These are phyloP conservation scores for Sanguinoderma infundibulare DNA, from an alignment of 1,284 basidiomycete species.

Conservation along the genomic window DNA sequence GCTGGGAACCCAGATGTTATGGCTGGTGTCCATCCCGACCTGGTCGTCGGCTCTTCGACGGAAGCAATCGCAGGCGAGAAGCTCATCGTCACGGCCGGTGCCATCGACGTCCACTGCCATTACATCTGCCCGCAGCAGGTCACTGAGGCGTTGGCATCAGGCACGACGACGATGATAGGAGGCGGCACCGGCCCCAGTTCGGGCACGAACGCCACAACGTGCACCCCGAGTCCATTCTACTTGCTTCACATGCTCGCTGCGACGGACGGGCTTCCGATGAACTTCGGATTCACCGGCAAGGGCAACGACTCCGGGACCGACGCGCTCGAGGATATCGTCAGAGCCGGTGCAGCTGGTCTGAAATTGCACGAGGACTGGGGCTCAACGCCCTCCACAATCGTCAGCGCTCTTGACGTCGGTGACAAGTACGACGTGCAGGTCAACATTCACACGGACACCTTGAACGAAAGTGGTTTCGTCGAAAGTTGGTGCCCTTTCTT, in stretches of 20 bases:
- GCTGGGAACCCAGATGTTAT: constrained; percentile 97
- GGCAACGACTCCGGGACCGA: constrained; percentile 87
- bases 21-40: constrained; percentile 75
- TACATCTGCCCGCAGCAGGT: constrained; percentile 96
- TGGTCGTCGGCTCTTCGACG: constrained; percentile 87
- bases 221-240: constrained; percentile 89
- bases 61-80: constrained; percentile 97
- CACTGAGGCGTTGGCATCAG: constrained; percentile 68
- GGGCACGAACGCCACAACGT: constrained; percentile 93
- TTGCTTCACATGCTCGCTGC: constrained; percentile 89
- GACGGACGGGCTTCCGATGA: constrained; percentile 89
- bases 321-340: constrained; percentile 82
- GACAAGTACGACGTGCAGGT: constrained; percentile 97
- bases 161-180: constrained; percentile 89
- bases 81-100: constrained; percentile 92
- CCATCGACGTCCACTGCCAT: constrained; percentile 91
- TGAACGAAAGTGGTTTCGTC: constrained; percentile 94
- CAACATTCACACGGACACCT: constrained; percentile 97
- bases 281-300: constrained; percentile 93
- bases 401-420: constrained; percentile 79
- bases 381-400: constrained; percentile 86
- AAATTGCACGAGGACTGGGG: constrained; percentile 99
- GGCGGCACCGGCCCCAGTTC: constrained; percentile 94
- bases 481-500: constrained; percentile 60
- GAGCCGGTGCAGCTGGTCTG: constrained; percentile 88